These are phyloP conservation scores for Pseudotulostoma volvatum DNA, from an alignment of 495 filamentous ascomycete genomes.

Conservation along the genomic window DNA sequence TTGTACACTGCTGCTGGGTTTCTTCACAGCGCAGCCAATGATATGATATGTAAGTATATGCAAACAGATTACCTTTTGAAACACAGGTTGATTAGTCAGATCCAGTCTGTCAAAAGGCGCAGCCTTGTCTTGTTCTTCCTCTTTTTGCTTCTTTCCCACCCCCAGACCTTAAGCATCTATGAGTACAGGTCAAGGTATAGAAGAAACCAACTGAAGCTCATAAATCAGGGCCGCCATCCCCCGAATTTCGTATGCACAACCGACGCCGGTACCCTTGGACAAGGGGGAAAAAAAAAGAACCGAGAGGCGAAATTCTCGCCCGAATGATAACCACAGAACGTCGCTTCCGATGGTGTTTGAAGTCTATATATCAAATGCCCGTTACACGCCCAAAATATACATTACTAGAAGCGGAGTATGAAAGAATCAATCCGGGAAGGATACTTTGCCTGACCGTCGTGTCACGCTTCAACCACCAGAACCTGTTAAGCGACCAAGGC, in stretches of 20 bases:
- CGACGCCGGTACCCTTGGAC: neutral
- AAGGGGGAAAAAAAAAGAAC: neutral
- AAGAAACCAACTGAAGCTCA: neutral
- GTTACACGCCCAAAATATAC: slow-evolving; percentile 12
- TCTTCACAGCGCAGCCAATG: too few species aligned
- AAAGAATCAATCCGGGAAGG: neutral
- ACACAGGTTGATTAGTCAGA: too few species aligned
- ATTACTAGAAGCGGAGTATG: slow-evolving; percentile 3
- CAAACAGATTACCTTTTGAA: too few species aligned
- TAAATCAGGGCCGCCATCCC: neutral
- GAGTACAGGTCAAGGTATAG: neutral
- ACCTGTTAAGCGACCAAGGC: too few species aligned
- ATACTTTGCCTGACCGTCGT: too few species aligned
- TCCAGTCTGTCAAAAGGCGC: too few species aligned
- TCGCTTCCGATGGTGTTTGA: neutral
- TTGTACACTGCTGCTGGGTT: too few species aligned
- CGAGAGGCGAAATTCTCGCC: neutral
- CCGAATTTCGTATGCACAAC: neutral
- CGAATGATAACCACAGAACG: neutral
- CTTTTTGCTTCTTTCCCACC: too few species aligned
- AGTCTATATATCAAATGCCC: neutral
- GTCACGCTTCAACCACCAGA: too few species aligned
- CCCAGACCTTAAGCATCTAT: too few species aligned
- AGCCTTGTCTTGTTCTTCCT: too few species aligned
- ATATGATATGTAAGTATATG: too few species aligned